Base-by-base conservation (phyloP, 2,329 filamentous ascomycete species). In the Zymoseptoria ardabiliae region DNA sequence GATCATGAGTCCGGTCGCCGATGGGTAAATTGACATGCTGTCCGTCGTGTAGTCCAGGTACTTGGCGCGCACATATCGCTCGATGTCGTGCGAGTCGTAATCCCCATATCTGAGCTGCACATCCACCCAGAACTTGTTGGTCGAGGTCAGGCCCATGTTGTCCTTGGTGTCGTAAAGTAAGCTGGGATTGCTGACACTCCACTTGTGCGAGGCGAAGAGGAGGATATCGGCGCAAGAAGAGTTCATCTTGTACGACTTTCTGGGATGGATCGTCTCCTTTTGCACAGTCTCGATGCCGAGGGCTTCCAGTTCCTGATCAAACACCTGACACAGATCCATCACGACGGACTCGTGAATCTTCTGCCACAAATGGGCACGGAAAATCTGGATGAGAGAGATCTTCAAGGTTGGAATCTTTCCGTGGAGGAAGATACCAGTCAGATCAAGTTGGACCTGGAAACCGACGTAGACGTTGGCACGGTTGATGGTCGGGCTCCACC, bases 201-300 rank as follows among this genome's bases (percentile, higher is more conserved):
- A 99, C 75, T 97, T 99, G 79, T 97, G 94, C 65, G 89, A 96
- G 45, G 94, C 93, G 71, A 99, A 99, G 9, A 99, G 83, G 57
- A 97, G 82, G 64, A 99, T 97, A 74, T 99, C 94, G 4, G 95
- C 94, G 70, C 94, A 97, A 59, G 93, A 97, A 70, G 92, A 97
- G 81, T 99, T 99, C 94, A 99, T 99, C 85, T 99, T 99, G 85
- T 99, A 99, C 4, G 91, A 97, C 78, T 99, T 99, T 84, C 94
- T 85, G 56, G 94, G 94, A 79, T 99, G 94, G 61, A 99, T 99
- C 0, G 94, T 97, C 78, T 99, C 94, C 76, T 99, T 99, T 73
- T 99, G 94, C 4, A 97, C 94, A 2, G 91, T 95, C 76, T 99
- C 94, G 60, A 99, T 97, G 41, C 92, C 92, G 3, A 99, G 81